A percentile compares a stretch with the other conserved stretches of the same genome.
These are phyloP conservation scores for Neurospora sublineolata DNA, from an alignment of 495 filamentous ascomycete genomes.

Conservation along the genomic window DNA sequence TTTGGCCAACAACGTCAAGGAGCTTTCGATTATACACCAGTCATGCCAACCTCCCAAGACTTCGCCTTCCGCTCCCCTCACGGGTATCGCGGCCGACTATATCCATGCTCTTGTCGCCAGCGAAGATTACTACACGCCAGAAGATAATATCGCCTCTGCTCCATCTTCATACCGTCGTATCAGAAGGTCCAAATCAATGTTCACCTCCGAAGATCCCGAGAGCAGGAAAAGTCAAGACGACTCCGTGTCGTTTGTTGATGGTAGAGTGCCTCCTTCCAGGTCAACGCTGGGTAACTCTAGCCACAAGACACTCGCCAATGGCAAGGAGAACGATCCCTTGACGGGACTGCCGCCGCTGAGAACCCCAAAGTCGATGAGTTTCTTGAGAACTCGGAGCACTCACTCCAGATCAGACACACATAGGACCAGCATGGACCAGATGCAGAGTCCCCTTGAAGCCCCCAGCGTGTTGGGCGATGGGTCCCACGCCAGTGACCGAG, in stretches of 20 bases:
- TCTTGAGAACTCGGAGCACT: constrained; percentile 35
- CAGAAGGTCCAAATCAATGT: constrained; percentile 64
- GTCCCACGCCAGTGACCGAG: not conserved
- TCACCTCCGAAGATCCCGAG: constrained; percentile 37
- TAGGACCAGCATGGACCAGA: not conserved
- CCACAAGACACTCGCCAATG: constrained; percentile 8
- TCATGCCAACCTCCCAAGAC: constrained; percentile 6
- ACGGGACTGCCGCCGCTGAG: constrained; percentile 13
- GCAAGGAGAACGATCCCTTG: constrained; percentile 7
- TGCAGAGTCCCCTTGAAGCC: not conserved
- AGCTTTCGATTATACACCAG: not conserved
- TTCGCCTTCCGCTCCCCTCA: constrained; percentile 10
- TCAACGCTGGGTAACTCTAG: constrained; percentile 3
- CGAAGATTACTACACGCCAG: constrained; percentile 41
- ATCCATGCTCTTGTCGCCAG: constrained; percentile 24
- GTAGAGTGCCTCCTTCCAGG: constrained; percentile 4
- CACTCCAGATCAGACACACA: constrained; percentile 8
- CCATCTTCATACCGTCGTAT: constrained; percentile 68
- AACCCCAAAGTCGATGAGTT: constrained; percentile 50
- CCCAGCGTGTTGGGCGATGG: constrained; percentile 1
- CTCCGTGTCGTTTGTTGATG: not conserved
- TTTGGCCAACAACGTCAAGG: not conserved
- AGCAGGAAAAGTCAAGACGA: constrained; percentile 4
- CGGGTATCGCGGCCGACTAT: constrained; percentile 17
- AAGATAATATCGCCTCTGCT: constrained; percentile 49